Conservation (phyloP, 177 flowering plant genomes). For the Vitis hybrid region DNA sequence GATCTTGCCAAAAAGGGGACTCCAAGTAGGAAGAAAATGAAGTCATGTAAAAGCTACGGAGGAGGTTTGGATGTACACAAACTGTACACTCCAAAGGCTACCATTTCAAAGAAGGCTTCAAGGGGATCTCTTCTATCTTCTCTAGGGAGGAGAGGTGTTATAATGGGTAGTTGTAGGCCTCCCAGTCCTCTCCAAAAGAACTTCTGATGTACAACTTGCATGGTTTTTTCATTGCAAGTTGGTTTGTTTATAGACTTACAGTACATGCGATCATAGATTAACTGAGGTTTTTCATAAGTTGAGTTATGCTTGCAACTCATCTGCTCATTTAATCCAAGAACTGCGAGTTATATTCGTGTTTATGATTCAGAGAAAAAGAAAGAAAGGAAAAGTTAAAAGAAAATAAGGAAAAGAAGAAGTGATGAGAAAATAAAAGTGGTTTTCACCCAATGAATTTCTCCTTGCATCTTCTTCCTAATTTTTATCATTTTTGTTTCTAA, state of each 20-base stretch:
- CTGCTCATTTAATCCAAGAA: too few species aligned
- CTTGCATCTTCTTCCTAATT: too few species aligned
- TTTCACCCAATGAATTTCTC: too few species aligned
- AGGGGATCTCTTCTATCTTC: conserved; percentile 25
- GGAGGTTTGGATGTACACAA: conserved; percentile 32
- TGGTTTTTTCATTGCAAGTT: not conserved
- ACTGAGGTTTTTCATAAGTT: too few species aligned
- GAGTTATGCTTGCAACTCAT: too few species aligned
- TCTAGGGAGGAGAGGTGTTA: conserved; percentile 9
- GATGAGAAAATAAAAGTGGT: too few species aligned
- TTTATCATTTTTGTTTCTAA: too few species aligned
- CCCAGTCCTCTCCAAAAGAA: not conserved
- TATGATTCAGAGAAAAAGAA: too few species aligned
- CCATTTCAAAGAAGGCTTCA: conserved; percentile 40
- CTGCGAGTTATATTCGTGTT: too few species aligned
- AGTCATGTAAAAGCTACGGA: conserved; percentile 43
- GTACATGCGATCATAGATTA: too few species aligned
- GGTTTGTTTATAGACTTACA: conserved; percentile 30
- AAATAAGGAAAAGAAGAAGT: too few species aligned
- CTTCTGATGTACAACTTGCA: not conserved
- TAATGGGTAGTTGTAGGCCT: conserved; percentile 2
- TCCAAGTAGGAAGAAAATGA: conserved; percentile 24
- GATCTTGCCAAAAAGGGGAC: conserved; percentile 45
- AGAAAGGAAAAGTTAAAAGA: too few species aligned
- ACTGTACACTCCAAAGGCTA: conserved; percentile 30